Percentiles rank a stretch among this genome's conserved stretches.
Evolutionary conservation across 306 rosid genomes (phyloP).

Genomic region (Malus domestica): ASM211411v1 NC_041791.1:24132501-24133000

Average conservation of each 20-base stretch:
- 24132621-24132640: background rate
- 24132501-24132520: conserved; percentile 28
- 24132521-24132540: conserved; percentile 28
- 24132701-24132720: background rate
- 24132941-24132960: too few relatives aligned
- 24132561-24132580: background rate
- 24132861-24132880: too few relatives aligned
- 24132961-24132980: too few relatives aligned
- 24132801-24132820: background rate
- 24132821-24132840: background rate
- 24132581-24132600: background rate
- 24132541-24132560: conserved; percentile 3
- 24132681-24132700: too few relatives aligned
- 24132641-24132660: background rate
- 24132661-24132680: background rate
- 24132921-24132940: too few relatives aligned
- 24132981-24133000: too few relatives aligned
- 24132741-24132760: background rate
- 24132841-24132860: background rate
- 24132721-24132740: background rate
- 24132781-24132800: background rate
- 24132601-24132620: background rate
- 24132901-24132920: too few relatives aligned
- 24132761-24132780: background rate
- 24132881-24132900: too few relatives aligned